phyloP scores from a whole-genome alignment of 2,329 filamentous ascomycete species.

The Ceratocystis eucalypticola region DNA sequence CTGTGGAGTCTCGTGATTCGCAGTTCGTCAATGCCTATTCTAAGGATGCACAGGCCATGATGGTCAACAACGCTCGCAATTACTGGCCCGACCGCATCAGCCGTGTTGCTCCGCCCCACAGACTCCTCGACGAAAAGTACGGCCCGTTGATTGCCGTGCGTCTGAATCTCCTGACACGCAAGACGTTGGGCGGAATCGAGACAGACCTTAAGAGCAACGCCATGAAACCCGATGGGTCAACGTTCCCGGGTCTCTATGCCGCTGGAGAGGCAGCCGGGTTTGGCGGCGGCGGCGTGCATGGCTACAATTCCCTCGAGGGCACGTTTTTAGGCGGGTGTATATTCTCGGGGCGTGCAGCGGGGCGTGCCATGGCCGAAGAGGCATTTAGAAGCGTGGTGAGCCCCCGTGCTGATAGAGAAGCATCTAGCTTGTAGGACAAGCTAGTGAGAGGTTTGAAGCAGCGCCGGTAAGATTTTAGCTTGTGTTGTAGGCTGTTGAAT shows the following conservation, averaged over 20 bases:
- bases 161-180: conserved; percentile 47
- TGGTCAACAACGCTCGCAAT: conserved; percentile 41
- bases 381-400: not conserved
- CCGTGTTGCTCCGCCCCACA: conserved; percentile 41
- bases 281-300: conserved; percentile 48
- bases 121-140: conserved; percentile 39
- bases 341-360: conserved; percentile 46
- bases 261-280: conserved; percentile 49
- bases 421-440: conserved; percentile 4
- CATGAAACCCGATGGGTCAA: conserved; percentile 33
- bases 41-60: conserved; percentile 50
- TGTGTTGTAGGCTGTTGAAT: too few species aligned
- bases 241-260: conserved; percentile 43
- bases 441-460: not conserved
- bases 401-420: not conserved
- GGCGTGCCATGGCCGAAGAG: conserved; percentile 40
- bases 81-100: conserved; percentile 42
- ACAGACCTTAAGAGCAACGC: conserved; percentile 44
- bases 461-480: not conserved
- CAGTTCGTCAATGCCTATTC: conserved; percentile 44
- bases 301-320: conserved; percentile 48
- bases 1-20: conserved; percentile 39
- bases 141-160: conserved; percentile 47
- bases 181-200: conserved; percentile 48
- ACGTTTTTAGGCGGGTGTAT: conserved; percentile 51